Conservation (phyloP, 805 yeast genomes). For the Myxozyma vanderwaltii region DNA sequence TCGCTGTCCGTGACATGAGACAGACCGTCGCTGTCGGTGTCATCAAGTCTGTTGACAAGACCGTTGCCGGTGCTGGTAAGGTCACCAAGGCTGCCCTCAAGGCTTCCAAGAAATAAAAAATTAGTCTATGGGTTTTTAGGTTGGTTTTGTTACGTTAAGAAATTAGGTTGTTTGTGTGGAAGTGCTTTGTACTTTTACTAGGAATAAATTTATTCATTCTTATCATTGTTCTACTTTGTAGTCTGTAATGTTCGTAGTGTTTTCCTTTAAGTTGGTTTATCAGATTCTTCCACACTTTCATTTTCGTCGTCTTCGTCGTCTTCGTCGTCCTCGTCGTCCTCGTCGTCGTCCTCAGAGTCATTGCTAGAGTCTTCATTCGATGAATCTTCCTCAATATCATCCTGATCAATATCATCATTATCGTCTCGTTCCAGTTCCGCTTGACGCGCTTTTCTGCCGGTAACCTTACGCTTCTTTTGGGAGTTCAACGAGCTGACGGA, state of each 20-base stretch:
- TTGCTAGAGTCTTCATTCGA: background rate
- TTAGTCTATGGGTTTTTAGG: constrained; percentile 9
- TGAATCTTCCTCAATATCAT: background rate
- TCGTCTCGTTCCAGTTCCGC: constrained; percentile 25
- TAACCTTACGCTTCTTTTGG: background rate
- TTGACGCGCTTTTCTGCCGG: constrained; percentile 11
- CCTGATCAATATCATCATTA: constrained; percentile 5
- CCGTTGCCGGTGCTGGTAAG: constrained; percentile 83
- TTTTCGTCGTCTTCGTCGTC: background rate
- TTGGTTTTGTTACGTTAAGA: constrained; percentile 11
- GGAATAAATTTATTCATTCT: constrained; percentile 1
- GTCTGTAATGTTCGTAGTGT: background rate
- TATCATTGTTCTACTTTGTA: background rate
- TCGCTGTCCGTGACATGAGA: constrained; percentile 99
- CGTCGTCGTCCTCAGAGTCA: constrained; percentile 17
- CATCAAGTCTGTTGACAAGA: constrained; percentile 90
- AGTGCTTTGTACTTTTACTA: constrained; percentile 2
- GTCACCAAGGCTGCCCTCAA: constrained; percentile 94
- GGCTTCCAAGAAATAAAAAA: constrained; percentile 70
- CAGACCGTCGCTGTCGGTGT: constrained; percentile 99
- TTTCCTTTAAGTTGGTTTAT: too few species aligned
- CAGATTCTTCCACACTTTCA: too few species aligned
- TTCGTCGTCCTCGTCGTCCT: constrained; percentile 5
- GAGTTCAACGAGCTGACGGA: constrained; percentile 10
- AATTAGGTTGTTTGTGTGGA: constrained; percentile 4